Base-by-base conservation (phyloP, 192 early-diverging fungal species). In the Podila epigama region DNA sequence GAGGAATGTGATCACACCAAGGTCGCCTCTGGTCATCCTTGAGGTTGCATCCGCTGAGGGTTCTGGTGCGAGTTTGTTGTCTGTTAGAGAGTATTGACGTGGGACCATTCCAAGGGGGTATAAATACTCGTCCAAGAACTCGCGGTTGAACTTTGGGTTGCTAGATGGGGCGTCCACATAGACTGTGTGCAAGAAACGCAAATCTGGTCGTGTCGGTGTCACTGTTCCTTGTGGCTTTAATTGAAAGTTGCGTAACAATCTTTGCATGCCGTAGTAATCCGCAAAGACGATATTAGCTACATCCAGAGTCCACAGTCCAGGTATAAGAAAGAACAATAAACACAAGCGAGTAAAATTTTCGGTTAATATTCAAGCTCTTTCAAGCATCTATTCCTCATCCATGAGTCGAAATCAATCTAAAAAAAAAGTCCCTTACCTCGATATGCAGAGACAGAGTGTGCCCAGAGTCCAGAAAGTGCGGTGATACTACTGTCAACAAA, bases 361-460 rank as follows among this genome's bases (percentile, higher is more conserved):
- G n/a, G n/a, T n/a, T n/a, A n/a, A n/a, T n/a, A n/a, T n/a, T n/a
- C n/a, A n/a, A n/a, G n/a, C n/a, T n/a, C n/a, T n/a, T n/a, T n/a
- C n/a, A n/a, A n/a, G n/a, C n/a, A n/a, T n/a, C n/a, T n/a, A n/a
- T n/a, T n/a, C n/a, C n/a, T n/a, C n/a, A n/a, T n/a, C n/a, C n/a
- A n/a, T n/a, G n/a, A n/a, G n/a, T n/a, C n/a, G n/a, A n/a, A n/a
- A n/a, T n/a, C 51, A 52, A 52, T 52, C 15, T 15, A 10, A 9
- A 36, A 44, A 25, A 5, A 66, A 48, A 20, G 12, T 59, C 18
- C 5, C 16, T 55, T 84, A 88, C 87, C 86, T 85, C 83, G 80
- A 64, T 91, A 91, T 55, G 80, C 87, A 18, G 91, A 83, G 28
- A 92, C 58, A n/a, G 89, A 71, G 60, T 85, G 83, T 10, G 91